Conservation (phyloP, 441 rosid species). For the Populus trichocarpa region DNA sequence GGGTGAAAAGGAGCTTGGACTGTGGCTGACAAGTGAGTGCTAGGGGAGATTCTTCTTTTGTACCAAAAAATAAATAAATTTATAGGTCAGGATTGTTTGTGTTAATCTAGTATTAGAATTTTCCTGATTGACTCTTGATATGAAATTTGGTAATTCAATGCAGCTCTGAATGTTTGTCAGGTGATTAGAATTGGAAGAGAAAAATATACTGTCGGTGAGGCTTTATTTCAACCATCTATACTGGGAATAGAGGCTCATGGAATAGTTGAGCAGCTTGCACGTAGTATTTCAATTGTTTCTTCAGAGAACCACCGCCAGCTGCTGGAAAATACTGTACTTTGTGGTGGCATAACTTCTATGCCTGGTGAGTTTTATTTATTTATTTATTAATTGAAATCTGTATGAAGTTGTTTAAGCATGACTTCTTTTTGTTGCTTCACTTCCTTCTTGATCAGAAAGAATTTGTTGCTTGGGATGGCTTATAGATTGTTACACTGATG, state of each 20-base stretch:
- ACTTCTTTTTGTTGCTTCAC: not conserved
- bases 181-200: slow-evolving; percentile 91
- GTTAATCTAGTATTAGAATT: not conserved
- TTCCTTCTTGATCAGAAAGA: not conserved
- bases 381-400: not conserved
- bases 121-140: not conserved
- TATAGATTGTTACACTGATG: slow-evolving; percentile 1
- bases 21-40: not conserved
- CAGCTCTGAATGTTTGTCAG: slow-evolving; percentile 36
- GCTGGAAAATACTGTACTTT: slow-evolving; percentile 91
- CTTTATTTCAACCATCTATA: slow-evolving; percentile 91
- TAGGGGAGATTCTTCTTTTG: not conserved
- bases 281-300: slow-evolving; percentile 75
- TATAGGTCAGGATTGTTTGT: not conserved
- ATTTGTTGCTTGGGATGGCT: not conserved
- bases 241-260: slow-evolving; percentile 88
- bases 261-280: slow-evolving; percentile 94
- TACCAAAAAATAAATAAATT: not conserved
- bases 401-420: not conserved
- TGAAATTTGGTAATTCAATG: slow-evolving; percentile 3
- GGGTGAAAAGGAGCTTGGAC: not conserved
- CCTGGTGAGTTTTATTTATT: slow-evolving; percentile 50
- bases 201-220: slow-evolving; percentile 83
- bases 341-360: slow-evolving; percentile 93
- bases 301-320: slow-evolving; percentile 94